Conservation (phyloP, 176 grass and related monocot species). For the Melocanna baccifera region DNA sequence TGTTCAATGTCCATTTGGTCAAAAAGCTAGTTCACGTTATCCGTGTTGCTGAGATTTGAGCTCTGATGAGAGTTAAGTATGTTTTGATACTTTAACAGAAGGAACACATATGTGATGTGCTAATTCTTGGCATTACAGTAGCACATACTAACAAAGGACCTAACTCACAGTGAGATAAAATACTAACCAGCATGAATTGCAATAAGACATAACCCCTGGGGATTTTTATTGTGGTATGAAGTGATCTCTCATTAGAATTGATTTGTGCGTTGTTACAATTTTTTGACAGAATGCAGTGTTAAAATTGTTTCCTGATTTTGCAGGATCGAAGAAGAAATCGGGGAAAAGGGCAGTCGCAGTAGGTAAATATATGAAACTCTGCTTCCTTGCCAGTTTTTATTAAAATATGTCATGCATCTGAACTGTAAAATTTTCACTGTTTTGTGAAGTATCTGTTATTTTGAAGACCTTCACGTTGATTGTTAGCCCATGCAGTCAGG, state of each 20-base stretch:
- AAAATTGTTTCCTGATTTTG: background rate
- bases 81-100: background rate
- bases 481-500: background rate
- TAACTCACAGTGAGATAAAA: background rate
- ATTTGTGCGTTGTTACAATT: background rate
- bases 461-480: background rate
- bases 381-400: background rate
- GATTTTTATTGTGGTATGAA: background rate
- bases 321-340: background rate
- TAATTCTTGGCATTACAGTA: background rate
- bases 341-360: background rate
- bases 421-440: background rate
- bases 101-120: background rate
- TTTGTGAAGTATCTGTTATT: background rate
- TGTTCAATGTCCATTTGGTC: background rate
- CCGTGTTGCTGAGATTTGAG: background rate
- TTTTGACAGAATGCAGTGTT: background rate
- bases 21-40: background rate
- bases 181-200: background rate
- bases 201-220: background rate
- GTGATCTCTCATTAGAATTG: background rate
- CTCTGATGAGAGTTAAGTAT: background rate
- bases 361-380: conserved; percentile 26
- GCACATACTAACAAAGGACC: background rate
- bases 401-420: background rate